phyloP scores from a whole-genome alignment of 768 basidiomycete genomes.

The Termitomyces sp. region DNA sequence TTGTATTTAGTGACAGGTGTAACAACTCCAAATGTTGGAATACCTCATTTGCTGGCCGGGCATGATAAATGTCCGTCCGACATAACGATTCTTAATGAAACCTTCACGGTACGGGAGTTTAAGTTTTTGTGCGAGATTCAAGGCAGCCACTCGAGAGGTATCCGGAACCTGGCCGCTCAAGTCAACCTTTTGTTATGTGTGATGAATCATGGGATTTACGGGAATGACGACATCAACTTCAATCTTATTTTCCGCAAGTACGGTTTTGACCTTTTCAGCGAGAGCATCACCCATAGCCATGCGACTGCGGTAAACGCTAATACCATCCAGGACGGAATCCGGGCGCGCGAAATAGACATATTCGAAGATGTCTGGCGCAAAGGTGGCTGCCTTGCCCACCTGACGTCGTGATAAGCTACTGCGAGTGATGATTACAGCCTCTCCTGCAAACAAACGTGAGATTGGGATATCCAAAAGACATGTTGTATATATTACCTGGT shows the following conservation, averaged over 20 bases:
- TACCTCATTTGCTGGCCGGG: slow-evolving; percentile 95
- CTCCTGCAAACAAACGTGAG: slow-evolving; percentile 45
- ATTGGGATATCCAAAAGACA: not conserved
- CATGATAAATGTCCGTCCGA: slow-evolving; percentile 99
- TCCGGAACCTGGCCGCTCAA: slow-evolving; percentile 69
- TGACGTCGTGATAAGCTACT: slow-evolving; percentile 67
- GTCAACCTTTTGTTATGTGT: not conserved
- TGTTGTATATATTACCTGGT: slow-evolving; percentile 50
- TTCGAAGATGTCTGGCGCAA: slow-evolving; percentile 98
- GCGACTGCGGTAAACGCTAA: slow-evolving; percentile 94
- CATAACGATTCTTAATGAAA: slow-evolving; percentile 98
- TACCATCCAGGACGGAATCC: slow-evolving; percentile 94
- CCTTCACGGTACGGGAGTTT: slow-evolving; percentile 93
- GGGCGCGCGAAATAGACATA: slow-evolving; percentile 98
- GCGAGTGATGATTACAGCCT: slow-evolving; percentile 94
- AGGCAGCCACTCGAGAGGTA: slow-evolving; percentile 91
- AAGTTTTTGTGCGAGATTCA: slow-evolving; percentile 91
- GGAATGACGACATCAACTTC: slow-evolving; percentile 96
- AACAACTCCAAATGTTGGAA: not conserved
- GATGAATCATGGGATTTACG: slow-evolving; percentile 30
- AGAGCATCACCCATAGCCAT: slow-evolving; percentile 99
- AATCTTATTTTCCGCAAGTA: slow-evolving; percentile 62
- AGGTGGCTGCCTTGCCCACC: slow-evolving; percentile 62
- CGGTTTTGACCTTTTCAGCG: slow-evolving; percentile 77
- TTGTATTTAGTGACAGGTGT: not conserved